phyloP scores from a whole-genome alignment of 345 rosid genomes.

The Brassica incana region DNA sequence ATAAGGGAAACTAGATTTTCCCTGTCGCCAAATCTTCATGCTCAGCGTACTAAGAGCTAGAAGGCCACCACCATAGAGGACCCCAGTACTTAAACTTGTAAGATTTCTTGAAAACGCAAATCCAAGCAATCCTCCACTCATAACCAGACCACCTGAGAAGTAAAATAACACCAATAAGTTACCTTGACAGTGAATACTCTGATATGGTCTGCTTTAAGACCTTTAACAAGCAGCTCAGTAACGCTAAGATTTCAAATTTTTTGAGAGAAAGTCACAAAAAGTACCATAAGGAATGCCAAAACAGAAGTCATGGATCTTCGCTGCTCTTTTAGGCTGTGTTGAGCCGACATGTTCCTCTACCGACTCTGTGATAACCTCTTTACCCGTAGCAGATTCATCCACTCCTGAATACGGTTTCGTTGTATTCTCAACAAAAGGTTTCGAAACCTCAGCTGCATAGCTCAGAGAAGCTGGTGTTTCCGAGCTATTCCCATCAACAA shows the following conservation, averaged over 20 bases:
- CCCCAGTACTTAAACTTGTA: conserved; percentile 50
- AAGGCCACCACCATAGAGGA: conserved; percentile 73
- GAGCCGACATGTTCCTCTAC: conserved; percentile 42
- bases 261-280: neutral
- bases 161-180: neutral
- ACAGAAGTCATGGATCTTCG: conserved; percentile 90
- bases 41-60: conserved; percentile 84
- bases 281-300: conserved; percentile 94
- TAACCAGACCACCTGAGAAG: conserved; percentile 62
- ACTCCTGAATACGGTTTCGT: conserved; percentile 15
- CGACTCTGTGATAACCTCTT: conserved; percentile 26
- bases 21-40: conserved; percentile 85
- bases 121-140: conserved; percentile 73
- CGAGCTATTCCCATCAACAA: conserved; percentile 47
- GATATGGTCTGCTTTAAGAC: neutral
- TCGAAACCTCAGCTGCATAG: conserved; percentile 48
- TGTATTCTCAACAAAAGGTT: conserved; percentile 45
- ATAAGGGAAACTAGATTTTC: conserved; percentile 85
- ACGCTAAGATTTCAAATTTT: neutral
- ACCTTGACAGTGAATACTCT: neutral
- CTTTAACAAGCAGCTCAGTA: neutral
- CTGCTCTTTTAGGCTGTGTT: conserved; percentile 46
- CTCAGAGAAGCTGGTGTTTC: conserved; percentile 42
- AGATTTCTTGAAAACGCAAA: conserved; percentile 68
- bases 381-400: conserved; percentile 35